Evolutionary conservation across 1,284 basidiomycete species (phyloP).

Genomic region (Microbotryum violaceum): DNA sequence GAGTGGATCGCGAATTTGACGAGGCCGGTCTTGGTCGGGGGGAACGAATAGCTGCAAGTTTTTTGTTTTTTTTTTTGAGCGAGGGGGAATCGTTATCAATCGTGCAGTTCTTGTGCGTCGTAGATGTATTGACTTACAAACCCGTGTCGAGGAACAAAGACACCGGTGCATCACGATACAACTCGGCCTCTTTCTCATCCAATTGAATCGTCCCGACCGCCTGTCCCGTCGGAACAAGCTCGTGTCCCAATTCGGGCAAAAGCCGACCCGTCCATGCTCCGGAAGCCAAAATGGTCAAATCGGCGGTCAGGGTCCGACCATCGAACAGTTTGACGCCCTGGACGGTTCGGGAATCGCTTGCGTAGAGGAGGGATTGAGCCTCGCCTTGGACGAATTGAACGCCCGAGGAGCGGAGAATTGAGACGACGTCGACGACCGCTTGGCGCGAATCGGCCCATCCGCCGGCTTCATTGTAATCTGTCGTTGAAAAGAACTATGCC

Average conservation of each 20-base stretch:
- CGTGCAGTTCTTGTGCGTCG: not conserved
- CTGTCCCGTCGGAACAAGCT: conserved; percentile 25
- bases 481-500: too few species aligned
- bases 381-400: conserved; percentile 17
- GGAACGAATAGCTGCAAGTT: conserved; percentile 18
- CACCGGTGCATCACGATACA: conserved; percentile 21
- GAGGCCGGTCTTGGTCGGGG: conserved; percentile 5
- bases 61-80: too few species aligned
- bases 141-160: conserved; percentile 23
- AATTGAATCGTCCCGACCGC: conserved; percentile 21
- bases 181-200: conserved; percentile 5
- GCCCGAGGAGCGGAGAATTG: conserved; percentile 7
- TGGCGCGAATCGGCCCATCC: conserved; percentile 28
- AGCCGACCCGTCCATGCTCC: conserved; percentile 23
- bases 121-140: conserved; percentile 6
- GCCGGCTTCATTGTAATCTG: conserved; percentile 21
- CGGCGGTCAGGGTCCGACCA: conserved; percentile 10
- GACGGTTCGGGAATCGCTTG: conserved; percentile 3
- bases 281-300: conserved; percentile 12
- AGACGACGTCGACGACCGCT: conserved; percentile 14
- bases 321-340: conserved; percentile 4
- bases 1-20: conserved; percentile 25
- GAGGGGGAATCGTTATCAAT: not conserved
- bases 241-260: conserved; percentile 18
- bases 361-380: conserved; percentile 10